Base-by-base conservation (phyloP, 257 asterid genomes). In the Nicotiana attenuata region DNA sequence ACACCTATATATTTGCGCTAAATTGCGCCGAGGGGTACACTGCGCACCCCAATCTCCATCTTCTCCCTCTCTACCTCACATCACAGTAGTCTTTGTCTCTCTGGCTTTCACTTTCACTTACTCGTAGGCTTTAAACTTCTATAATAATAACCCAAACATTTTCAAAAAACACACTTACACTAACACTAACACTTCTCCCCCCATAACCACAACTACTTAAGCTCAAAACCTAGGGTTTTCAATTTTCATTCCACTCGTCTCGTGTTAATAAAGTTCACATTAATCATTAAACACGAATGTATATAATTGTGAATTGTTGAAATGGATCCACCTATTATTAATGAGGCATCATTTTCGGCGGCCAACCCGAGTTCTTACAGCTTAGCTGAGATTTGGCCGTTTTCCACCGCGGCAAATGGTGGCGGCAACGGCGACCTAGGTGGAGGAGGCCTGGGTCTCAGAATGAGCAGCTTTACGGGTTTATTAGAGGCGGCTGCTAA, bases 241-340 rank as follows among this genome's bases (percentile, higher is more conserved):
- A 11, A 17, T 65, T 8, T n/a, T 0, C 7, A n/a, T 17, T 28
- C 26, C 22, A 26, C 38, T 17, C 41, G 53, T 7, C 19, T 61
- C 45, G 17, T 22, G 82, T 78, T 55, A 68, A n/a, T 41, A 69
- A 41, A 69, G 14, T 41, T 45, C 78, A 71, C 60, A 71, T 35
- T 22, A 71, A 22, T 71, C 19, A 19, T 71, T 41, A 57, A 7
- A 4, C 26, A 19, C 64, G 64, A 7, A 57, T n/a, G 5, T 29
- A 26, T 69, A 11, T 68, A 68, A 66, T 78, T 55, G 78, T 71
- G n/a, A 69, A 64, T 77, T 24, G 73, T 57, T 28, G 6, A 73
- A 86, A 95, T 95, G 99, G 99, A 95, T 90, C 98, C 97, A 73
- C 92, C 95, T 24, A 83, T 95, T 82, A 85, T 93, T 5, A 93